These are phyloP conservation scores for Tympanopsis confertula DNA, from an alignment of 2,329 filamentous ascomycete species.

Conservation along the genomic window DNA sequence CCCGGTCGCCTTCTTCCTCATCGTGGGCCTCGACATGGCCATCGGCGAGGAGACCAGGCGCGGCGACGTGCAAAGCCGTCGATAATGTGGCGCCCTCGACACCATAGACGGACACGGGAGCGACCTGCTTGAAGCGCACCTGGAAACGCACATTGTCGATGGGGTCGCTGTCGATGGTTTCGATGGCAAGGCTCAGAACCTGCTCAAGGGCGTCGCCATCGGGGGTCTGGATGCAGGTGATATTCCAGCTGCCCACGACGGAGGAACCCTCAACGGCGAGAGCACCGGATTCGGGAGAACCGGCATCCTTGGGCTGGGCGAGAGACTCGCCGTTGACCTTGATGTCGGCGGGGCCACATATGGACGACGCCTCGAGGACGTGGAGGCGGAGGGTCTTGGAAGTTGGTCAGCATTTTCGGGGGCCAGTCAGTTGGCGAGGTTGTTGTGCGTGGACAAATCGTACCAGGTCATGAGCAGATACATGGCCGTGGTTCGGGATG, in stretches of 20 bases:
- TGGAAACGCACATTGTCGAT: background rate
- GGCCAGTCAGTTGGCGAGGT: background rate
- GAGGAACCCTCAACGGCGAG: background rate
- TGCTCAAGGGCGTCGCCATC: background rate
- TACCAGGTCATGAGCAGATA: background rate
- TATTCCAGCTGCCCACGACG: background rate
- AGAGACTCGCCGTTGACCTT: background rate
- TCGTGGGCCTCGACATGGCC: background rate
- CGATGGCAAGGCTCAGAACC: background rate
- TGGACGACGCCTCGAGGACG: background rate
- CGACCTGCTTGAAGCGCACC: background rate
- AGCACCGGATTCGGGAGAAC: too few relatives aligned
- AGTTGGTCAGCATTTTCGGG: too few relatives aligned
- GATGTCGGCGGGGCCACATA: background rate
- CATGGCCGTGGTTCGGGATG: too few relatives aligned
- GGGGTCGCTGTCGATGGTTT: background rate
- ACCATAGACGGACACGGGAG: background rate
- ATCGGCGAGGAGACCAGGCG: too few relatives aligned
- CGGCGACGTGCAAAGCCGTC: background rate
- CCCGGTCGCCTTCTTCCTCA: background rate
- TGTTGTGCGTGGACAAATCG: background rate
- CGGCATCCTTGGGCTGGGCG: background rate
- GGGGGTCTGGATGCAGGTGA: background rate
- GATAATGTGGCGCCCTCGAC: background rate
- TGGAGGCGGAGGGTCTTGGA: background rate